These are phyloP conservation scores for Fusarium sororula DNA, from an alignment of 2,329 filamentous ascomycete species.

Conservation along the genomic window DNA sequence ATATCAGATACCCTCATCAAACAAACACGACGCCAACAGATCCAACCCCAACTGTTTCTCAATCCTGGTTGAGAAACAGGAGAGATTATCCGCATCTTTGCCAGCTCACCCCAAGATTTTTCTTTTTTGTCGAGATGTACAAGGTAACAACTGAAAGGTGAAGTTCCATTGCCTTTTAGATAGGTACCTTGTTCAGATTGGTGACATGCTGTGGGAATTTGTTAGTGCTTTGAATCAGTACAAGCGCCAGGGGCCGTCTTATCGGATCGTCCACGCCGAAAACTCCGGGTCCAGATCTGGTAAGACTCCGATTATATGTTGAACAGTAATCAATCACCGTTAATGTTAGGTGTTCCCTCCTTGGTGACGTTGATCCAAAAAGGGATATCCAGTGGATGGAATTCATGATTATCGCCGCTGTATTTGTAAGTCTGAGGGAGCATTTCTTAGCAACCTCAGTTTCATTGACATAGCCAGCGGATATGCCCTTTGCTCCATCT, in stretches of 20 bases:
- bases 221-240: slow-evolving; percentile 33
- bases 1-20: slow-evolving; percentile 27
- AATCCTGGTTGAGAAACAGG: slow-evolving; percentile 6
- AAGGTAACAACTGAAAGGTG: neutral
- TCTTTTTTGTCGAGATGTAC: neutral
- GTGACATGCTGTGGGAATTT: slow-evolving; percentile 25
- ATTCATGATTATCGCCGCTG: slow-evolving; percentile 28
- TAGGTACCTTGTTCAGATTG: neutral
- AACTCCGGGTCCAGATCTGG: slow-evolving; percentile 27
- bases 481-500: slow-evolving; percentile 27
- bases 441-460: slow-evolving; percentile 24
- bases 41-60: slow-evolving; percentile 13
- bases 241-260: slow-evolving; percentile 33
- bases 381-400: slow-evolving; percentile 21
- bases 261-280: slow-evolving; percentile 31
- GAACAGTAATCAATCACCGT: neutral
- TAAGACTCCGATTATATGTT: slow-evolving; percentile 1
- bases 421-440: slow-evolving; percentile 39
- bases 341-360: slow-evolving; percentile 27
- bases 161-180: neutral
- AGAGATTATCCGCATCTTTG: slow-evolving; percentile 1
- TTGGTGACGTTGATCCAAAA: slow-evolving; percentile 33
- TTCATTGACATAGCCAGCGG: slow-evolving; percentile 12
- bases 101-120: slow-evolving; percentile 4
- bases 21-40: slow-evolving; percentile 35